These are phyloP conservation scores for Kodamaea hsintzibuensis DNA, from an alignment of 805 yeast species.

Conservation along the genomic window DNA sequence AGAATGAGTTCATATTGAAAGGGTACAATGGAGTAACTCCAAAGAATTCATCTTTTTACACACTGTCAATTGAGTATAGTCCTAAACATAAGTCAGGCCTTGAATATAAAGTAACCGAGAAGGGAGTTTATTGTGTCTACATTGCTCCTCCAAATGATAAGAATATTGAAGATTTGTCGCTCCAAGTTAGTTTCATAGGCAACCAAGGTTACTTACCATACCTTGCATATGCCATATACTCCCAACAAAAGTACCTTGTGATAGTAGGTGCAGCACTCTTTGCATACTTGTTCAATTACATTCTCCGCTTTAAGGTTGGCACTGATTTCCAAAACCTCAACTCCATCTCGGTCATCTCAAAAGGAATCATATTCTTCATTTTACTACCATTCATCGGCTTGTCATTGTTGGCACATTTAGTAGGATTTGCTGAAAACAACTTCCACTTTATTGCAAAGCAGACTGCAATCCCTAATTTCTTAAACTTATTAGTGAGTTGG, in stretches of 20 bases:
- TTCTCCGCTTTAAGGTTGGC: conserved; percentile 27
- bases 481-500: conserved; percentile 6
- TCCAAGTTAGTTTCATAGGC: conserved; percentile 23
- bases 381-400: conserved; percentile 20
- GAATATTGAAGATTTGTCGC: conserved; percentile 8
- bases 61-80: conserved; percentile 6
- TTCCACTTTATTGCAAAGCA: conserved; percentile 1
- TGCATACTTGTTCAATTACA: conserved; percentile 24
- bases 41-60: conserved; percentile 4
- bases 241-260: conserved; percentile 16
- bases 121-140: conserved; percentile 35
- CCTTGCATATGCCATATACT: conserved; percentile 17
- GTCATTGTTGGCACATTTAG: background rate
- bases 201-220: conserved; percentile 28
- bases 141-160: conserved; percentile 23
- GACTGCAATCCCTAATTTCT: background rate
- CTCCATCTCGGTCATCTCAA: conserved; percentile 29
- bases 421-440: conserved; percentile 15
- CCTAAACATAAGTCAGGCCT: conserved; percentile 11
- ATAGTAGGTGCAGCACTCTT: conserved; percentile 18
- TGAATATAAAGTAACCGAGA: conserved; percentile 16
- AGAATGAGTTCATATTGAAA: conserved; percentile 13
- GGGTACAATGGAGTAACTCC: background rate
- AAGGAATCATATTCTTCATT: conserved; percentile 26
- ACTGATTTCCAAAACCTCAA: conserved; percentile 27